phyloP scores from a whole-genome alignment of 192 early-diverging fungal genomes.

The Coemansia sp. region DNA sequence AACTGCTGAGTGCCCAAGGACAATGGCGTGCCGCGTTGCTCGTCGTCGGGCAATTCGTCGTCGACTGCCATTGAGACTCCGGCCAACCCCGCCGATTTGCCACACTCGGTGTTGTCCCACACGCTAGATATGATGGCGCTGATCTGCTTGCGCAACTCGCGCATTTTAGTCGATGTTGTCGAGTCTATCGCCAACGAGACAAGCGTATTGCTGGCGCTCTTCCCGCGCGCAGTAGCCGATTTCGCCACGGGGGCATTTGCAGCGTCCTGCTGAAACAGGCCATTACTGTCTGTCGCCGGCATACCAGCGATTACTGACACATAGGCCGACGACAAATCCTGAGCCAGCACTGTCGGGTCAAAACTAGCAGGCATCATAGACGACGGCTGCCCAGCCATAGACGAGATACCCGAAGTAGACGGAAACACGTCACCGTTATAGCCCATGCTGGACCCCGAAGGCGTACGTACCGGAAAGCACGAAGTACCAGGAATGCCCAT shows the following conservation, averaged over 20 bases:
- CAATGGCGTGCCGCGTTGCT: background rate
- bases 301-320: slow-evolving; percentile 39
- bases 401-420: slow-evolving; percentile 10
- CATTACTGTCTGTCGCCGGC: slow-evolving; percentile 5
- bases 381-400: slow-evolving; percentile 1
- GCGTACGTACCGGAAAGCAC: slow-evolving; percentile 24
- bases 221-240: slow-evolving; percentile 35
- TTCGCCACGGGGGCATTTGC: slow-evolving; percentile 1
- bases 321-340: slow-evolving; percentile 50
- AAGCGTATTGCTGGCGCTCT: slow-evolving; percentile 48
- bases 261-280: background rate
- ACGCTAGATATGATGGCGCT: slow-evolving; percentile 49
- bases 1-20: background rate
- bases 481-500: slow-evolving; percentile 16
- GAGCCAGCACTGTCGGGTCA: slow-evolving; percentile 43
- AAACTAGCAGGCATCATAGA: slow-evolving; percentile 19
- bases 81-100: slow-evolving; percentile 51
- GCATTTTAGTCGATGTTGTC: slow-evolving; percentile 27
- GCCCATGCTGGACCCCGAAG: slow-evolving; percentile 36
- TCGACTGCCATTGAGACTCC: slow-evolving; percentile 38
- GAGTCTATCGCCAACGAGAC: background rate
- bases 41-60: slow-evolving; percentile 17
- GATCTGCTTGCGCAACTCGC: slow-evolving; percentile 39
- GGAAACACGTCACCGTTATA: slow-evolving; percentile 8
- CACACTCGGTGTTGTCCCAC: slow-evolving; percentile 54